These are phyloP conservation scores for Tricholoma sp. DNA, from an alignment of 768 basidiomycete species.

Conservation along the genomic window DNA sequence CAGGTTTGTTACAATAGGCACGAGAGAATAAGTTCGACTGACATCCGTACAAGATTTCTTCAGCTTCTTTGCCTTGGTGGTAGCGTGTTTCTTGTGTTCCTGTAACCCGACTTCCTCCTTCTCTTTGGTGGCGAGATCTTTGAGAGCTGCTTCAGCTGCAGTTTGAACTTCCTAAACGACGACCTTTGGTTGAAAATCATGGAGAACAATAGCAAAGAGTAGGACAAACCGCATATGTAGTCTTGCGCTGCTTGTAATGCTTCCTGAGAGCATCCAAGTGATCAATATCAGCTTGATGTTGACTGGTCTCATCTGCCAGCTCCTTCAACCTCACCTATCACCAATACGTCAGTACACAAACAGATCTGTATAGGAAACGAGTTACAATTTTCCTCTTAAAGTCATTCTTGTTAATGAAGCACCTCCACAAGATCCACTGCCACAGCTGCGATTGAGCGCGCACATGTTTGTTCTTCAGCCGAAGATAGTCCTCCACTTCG, in stretches of 20 bases:
- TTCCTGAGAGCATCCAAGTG: constrained; percentile 65
- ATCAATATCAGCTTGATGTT: constrained; percentile 74
- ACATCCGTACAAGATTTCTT: constrained; percentile 87
- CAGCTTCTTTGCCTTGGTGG: constrained; percentile 79
- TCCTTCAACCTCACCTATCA: constrained; percentile 51
- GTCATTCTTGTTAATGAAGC: constrained; percentile 56
- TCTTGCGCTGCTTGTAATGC: constrained; percentile 66
- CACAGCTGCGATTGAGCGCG: constrained; percentile 69
- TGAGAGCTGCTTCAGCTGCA: constrained; percentile 62
- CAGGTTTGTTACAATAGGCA: neutral
- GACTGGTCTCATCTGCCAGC: constrained; percentile 64
- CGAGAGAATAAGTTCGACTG: constrained; percentile 13
- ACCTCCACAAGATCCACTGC: constrained; percentile 80
- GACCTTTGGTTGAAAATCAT: neutral
- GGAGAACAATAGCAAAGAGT: neutral
- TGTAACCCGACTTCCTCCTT: constrained; percentile 76
- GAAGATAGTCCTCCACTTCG: constrained; percentile 84
- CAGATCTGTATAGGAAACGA: constrained; percentile 4
- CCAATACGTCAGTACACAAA: constrained; percentile 1
- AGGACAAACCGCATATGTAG: constrained; percentile 58
- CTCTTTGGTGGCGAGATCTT: constrained; percentile 77
- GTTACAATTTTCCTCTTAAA: constrained; percentile 58
- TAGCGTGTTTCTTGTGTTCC: constrained; percentile 83
- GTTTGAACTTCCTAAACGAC: constrained; percentile 64
- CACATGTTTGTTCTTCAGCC: constrained; percentile 76